Evolutionary conservation across 495 filamentous ascomycete genomes (phyloP), one percentile per base, ranked within the genome.

Genomic region (Xanthoparmelia taractica): DNA sequence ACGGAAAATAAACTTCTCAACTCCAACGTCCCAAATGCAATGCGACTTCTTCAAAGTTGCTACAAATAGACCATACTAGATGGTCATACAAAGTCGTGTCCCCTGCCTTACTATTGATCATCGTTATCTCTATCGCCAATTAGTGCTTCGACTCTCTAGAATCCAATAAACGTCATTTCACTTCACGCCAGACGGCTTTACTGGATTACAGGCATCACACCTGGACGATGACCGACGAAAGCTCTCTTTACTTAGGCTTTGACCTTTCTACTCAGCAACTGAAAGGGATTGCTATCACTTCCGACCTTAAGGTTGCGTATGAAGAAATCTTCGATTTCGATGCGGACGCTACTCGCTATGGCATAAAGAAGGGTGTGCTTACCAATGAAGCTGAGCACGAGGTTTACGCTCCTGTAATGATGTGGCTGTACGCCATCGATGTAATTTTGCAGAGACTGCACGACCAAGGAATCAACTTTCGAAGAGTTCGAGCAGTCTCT

Each of bases 181-280:
- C 17, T 33, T 54, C 50, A 5, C 50, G 29, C 25, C 48, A 52
- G 31, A 29, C 17, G 15, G 27, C 25, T n/a, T 54, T 54, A 29
- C 50, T 13, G 29, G 17, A 54, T 4, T 29, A 2, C 27, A 7
- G 13, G 33, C 17, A 20, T 33, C 29, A 54, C 17, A 20, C 13
- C 29, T 54, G 25, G 12, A 25, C 60, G 65, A 80, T 78, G 75
- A 68, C 66, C 41, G 70, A 70, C 20, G 68, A 75, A 54, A 77
- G 75, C 23, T 86, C 90, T 18, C 78, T 95, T 61, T 97, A 96
- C 67, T 81, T 97, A 63, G 93, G 93, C 48, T 93, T 97, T 72
- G 93, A 98, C 74, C 88, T 98, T 55, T 96, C 92, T 33, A 97
- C 94, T 62, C 94, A 97, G 75, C 92, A 96, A 72, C 79, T 97